Percentiles rank a stretch among this genome's conserved stretches.
These are phyloP conservation scores for Pinus tabuliformis DNA, from an alignment of 75 land plant species.

Conservation along the genomic window DNA sequence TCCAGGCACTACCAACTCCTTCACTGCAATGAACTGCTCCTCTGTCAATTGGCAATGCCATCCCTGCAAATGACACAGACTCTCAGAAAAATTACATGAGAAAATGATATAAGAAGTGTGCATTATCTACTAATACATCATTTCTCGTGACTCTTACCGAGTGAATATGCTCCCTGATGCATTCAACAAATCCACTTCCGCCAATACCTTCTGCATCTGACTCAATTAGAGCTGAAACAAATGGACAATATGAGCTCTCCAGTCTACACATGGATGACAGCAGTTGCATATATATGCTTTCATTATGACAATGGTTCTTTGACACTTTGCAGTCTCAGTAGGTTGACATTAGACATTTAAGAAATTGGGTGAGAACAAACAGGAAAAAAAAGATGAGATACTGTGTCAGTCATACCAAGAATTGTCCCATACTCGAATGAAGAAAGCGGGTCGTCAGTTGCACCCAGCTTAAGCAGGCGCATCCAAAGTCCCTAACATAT, in stretches of 20 bases:
- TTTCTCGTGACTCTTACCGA: constrained; percentile 41
- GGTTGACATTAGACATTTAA: neutral
- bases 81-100: neutral
- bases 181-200: constrained; percentile 98
- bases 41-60: constrained; percentile 81
- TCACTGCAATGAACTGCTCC: constrained; percentile 95
- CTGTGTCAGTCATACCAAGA: constrained; percentile 50
- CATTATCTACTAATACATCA: neutral
- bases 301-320: neutral
- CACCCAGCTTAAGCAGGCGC: constrained; percentile 74
- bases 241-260: neutral
- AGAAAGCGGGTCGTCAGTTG: constrained; percentile 90
- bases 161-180: constrained; percentile 92
- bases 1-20: constrained; percentile 72
- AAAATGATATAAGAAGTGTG: neutral
- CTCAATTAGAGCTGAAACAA: constrained; percentile 85
- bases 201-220: constrained; percentile 99
- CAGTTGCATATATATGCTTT: neutral
- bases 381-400: neutral
- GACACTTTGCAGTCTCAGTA: neutral
- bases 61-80: constrained; percentile 47
- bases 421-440: constrained; percentile 98
- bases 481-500: constrained; percentile 79
- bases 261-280: neutral
- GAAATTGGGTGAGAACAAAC: neutral